Evolutionary conservation across 306 rosid species (phyloP), one percentile per base, ranked within the genome.

Genomic region (barrel medic (Medicago truncatula)): DNA sequence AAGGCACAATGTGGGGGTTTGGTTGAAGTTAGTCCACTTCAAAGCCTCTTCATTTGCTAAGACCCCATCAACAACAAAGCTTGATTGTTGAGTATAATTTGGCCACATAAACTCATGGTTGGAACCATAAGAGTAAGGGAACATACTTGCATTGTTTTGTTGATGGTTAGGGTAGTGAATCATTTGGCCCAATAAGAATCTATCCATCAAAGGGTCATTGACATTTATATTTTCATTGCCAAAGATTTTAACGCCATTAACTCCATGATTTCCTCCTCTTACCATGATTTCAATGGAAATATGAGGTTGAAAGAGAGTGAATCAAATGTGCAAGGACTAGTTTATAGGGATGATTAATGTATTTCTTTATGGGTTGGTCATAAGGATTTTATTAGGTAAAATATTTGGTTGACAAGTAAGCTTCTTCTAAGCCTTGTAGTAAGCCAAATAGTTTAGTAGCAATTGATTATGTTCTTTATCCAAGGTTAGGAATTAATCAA

Each of bases 381-480:
- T 64, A 76, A 62, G 84, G 43, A 5, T 13, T 60, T 60, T 13
- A 60, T 60, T 28, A 13, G 43, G 69, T n/a, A 70, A 64, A 18
- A 15, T 39, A 43, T 6, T 59, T 31, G 71, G 75, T 58, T 75
- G 85, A 82, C 75, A 70, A 67, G 61, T n/a, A 56, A 67, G 87
- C 86, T 80, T 77, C 76, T 62, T 39, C 70, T 44, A 60, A 74
- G 85, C 88, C 86, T 67, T 41, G 83, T 83, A 82, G 67, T 75
- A 67, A 80, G 80, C 83, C 85, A 85, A 57, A 68, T 82, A 79
- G 82, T 64, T 36, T 60, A 59, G 80, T 60, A 75, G 75, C 84
- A 83, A 79, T 78, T 39, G 67, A 80, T 74, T 63, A 21, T 65
- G 69, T 39, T 63, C 17, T 47, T 3, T 0, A 87, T 81, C 88